phyloP scores from a whole-genome alignment of 2,329 filamentous ascomycete species.

The Ceratocystis cubensis region DNA sequence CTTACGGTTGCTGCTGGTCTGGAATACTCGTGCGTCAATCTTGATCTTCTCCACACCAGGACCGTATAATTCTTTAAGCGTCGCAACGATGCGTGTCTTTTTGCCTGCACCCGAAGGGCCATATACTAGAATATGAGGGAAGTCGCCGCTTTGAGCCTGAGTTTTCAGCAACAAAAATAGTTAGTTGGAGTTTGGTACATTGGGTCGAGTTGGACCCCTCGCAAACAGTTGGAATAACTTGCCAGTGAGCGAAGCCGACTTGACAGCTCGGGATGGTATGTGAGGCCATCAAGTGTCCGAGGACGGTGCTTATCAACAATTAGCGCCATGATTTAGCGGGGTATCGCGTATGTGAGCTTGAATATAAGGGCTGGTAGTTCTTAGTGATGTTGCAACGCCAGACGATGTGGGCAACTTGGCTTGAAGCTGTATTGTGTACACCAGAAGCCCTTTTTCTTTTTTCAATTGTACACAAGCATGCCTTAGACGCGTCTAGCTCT shows the following conservation, averaged over 20 bases:
- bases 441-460: not conserved
- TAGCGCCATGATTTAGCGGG: conserved; percentile 44
- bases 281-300: conserved; percentile 61
- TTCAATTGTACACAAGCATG: not conserved
- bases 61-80: conserved; percentile 86
- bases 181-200: not conserved
- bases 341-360: not conserved
- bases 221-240: conserved; percentile 28
- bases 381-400: not conserved
- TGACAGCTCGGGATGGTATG: conserved; percentile 82
- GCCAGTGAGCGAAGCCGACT: conserved; percentile 77
- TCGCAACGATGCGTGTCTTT: conserved; percentile 93
- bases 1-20: conserved; percentile 89
- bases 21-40: conserved; percentile 93
- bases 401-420: not conserved
- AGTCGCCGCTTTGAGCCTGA: conserved; percentile 91
- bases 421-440: not conserved
- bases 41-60: conserved; percentile 99
- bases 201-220: not conserved
- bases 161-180: conserved; percentile 1
- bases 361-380: not conserved
- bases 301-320: conserved; percentile 63
- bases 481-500: conserved; percentile 10
- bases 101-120: conserved; percentile 94
- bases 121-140: conserved; percentile 93